Evolutionary conservation across 345 rosid genomes (phyloP), one percentile per base, ranked within the genome.

Genomic region (Camelina hispida): DNA sequence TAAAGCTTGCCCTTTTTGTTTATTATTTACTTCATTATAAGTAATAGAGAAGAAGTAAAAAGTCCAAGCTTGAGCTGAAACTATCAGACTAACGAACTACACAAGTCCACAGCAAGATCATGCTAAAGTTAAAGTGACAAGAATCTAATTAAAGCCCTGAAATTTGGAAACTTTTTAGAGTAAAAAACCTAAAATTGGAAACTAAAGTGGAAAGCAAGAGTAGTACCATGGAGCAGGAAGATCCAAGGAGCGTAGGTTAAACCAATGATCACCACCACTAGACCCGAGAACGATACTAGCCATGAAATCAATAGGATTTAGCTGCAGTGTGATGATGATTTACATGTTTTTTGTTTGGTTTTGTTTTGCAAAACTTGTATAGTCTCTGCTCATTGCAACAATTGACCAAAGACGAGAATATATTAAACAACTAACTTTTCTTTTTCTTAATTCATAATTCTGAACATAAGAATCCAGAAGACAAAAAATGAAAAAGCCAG

Each of bases 151-250:
- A 13, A 47, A 50, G 22, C 9, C n/a, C 61, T 22, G 30, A 70
- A 58, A 43, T 12, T 69, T 55, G 7, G 16, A 58, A 68, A n/a
- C 6, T 48, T 32, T 25, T 1, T 20, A 20, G 3, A 51, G 35
- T 9, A 35, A 20, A 51, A 20, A 51, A 28, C 51, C 16, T 12
- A 35, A 48, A 59, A 48, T 47, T 60, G 35, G 50, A 47, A 34
- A 48, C 12, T 18, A 4, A 54, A 61, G 0, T 25, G 6, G 14
- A 18, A 10, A 1, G 17, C 2, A 46, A 46, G 5, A n/a, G 57
- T 0, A 22, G 34, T 83, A 94, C 98, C 98, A 94, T 1, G 96
- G 93, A 72, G 93, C 87, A 17, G 97, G 97, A 74, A 91, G 91
- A 71, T 90, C 69, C 69, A 88, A 22, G 12, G 92, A 86, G 28